Evolutionary conservation across 768 basidiomycete genomes (phyloP).

Genomic region (Suillus paluster): DNA sequence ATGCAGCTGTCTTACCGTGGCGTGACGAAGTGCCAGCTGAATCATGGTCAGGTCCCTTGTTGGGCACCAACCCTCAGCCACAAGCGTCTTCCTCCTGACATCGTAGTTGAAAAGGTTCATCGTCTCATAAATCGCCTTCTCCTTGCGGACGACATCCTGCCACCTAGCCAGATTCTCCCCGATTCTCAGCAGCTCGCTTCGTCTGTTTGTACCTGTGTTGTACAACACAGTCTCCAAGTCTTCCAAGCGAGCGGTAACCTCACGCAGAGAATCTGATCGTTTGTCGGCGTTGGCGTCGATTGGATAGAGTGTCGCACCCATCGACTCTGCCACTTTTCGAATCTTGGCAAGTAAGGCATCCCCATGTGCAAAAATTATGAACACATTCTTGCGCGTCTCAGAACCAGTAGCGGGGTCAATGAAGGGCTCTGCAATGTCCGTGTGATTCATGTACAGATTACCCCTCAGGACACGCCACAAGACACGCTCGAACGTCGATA

Average conservation of each 20-base stretch:
- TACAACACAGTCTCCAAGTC: slow-evolving; percentile 89
- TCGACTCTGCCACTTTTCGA: slow-evolving; percentile 97
- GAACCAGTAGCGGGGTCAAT: slow-evolving; percentile 81
- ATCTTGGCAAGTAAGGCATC: slow-evolving; percentile 93
- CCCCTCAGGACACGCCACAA: slow-evolving; percentile 98
- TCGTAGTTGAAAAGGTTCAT: slow-evolving; percentile 97
- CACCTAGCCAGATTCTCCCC: slow-evolving; percentile 87
- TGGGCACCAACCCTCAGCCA: slow-evolving; percentile 98
- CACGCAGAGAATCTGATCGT: slow-evolving; percentile 86
- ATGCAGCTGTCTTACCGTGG: slow-evolving; percentile 60
- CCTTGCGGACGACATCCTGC: slow-evolving; percentile 93
- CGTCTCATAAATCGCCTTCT: slow-evolving; percentile 95
- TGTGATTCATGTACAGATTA: slow-evolving; percentile 99
- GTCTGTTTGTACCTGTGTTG: slow-evolving; percentile 85
- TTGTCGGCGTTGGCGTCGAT: slow-evolving; percentile 95
- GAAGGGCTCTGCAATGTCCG: slow-evolving; percentile 92
- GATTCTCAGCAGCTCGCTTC: slow-evolving; percentile 79
- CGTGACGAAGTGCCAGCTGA: slow-evolving; percentile 85
- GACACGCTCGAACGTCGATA: slow-evolving; percentile 95
- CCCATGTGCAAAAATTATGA: slow-evolving; percentile 99
- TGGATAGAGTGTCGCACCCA: slow-evolving; percentile 96
- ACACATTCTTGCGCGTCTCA: slow-evolving; percentile 96
- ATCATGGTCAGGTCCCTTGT: slow-evolving; percentile 88
- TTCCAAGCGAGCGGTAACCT: slow-evolving; percentile 87
- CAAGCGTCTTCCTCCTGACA: slow-evolving; percentile 88